Base-by-base conservation (phyloP, 2,329 filamentous ascomycete species). In the Ramularia endophylla region DNA sequence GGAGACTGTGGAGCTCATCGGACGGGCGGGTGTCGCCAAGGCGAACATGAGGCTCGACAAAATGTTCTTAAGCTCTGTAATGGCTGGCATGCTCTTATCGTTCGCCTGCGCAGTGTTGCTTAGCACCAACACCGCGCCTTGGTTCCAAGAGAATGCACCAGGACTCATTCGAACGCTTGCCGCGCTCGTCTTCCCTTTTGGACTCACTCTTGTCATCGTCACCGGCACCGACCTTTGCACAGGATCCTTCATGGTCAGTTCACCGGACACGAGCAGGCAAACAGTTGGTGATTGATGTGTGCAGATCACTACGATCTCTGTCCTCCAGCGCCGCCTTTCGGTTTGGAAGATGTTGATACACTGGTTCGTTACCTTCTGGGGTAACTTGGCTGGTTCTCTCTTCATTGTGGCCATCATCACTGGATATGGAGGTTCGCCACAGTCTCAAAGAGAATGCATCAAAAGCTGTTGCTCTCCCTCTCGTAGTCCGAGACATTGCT, bases 1-100 rank as follows among this genome's bases (percentile, higher is more conserved):
- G 18, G 49, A 78, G 59, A 69, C 72, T 27, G 67, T 68, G 9
- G 72, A 77, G 58, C 59, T 73, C 12, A 63, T 73, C 41, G 69
- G 67, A 1, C 66, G 70, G 6, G 63, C 69, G n/a, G 75, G 73
- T 6, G 62, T 64, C 19, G 61, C 63, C 35, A 78, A 77, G 53
- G 72, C 71, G 8, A 66, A 71, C 41, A 76, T 72, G 70, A 64
- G 71, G 8, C 58, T 69, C 3, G 69, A 74, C 52, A 77, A 76
- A 48, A 62, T 75, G 29, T 75, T 77, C 48, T 51, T 73, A 33
- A 73, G 69, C 44, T 60, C 69, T 3, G 65, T 76, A 29, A 69
- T 73, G 33, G 73, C 73, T 4, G 75, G 75, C 0, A 68, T 67
- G 41, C 57, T 78, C 5, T 59, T 78, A 1, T 65, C 69, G 2